These are phyloP conservation scores for Lactarius hatsudake DNA, from an alignment of 768 basidiomycete species.

Conservation along the genomic window DNA sequence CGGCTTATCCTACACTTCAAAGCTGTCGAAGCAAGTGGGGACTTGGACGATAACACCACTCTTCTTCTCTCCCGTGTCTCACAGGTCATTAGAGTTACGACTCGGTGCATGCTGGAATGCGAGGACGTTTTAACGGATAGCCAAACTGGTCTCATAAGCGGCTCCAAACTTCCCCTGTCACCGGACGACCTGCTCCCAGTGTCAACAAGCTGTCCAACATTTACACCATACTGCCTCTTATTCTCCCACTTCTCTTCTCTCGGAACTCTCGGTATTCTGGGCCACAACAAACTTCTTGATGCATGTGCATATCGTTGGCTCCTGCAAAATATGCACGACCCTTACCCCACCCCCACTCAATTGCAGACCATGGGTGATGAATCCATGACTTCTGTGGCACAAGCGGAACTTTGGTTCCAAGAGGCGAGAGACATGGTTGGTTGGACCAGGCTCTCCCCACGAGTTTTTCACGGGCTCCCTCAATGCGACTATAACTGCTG, in stretches of 20 bases:
- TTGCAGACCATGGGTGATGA: constrained; percentile 9
- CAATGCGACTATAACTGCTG: constrained; percentile 32
- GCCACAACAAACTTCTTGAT: constrained; percentile 6
- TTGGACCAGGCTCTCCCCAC: constrained; percentile 24
- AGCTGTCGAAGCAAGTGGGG: not conserved
- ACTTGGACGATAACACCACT: not conserved
- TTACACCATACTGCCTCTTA: not conserved
- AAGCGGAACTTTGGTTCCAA: constrained; percentile 26
- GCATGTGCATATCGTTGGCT: constrained; percentile 13
- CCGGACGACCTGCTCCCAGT: not conserved
- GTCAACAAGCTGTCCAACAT: not conserved
- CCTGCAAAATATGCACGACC: constrained; percentile 43
- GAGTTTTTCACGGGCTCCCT: constrained; percentile 30
- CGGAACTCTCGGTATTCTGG: not conserved
- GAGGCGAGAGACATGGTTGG: constrained; percentile 28
- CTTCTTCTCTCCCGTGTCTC: constrained; percentile 5
- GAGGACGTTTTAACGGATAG: not conserved
- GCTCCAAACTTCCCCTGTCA: not conserved
- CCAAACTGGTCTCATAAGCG: not conserved
- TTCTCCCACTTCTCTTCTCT: not conserved
- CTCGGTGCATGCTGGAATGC: not conserved
- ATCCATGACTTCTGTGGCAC: constrained; percentile 10
- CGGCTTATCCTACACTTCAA: not conserved
- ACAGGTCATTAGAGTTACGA: not conserved
- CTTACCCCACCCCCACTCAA: constrained; percentile 44